phyloP scores from a whole-genome alignment of 306 rosid genomes.

The Neltuma alba region DNA sequence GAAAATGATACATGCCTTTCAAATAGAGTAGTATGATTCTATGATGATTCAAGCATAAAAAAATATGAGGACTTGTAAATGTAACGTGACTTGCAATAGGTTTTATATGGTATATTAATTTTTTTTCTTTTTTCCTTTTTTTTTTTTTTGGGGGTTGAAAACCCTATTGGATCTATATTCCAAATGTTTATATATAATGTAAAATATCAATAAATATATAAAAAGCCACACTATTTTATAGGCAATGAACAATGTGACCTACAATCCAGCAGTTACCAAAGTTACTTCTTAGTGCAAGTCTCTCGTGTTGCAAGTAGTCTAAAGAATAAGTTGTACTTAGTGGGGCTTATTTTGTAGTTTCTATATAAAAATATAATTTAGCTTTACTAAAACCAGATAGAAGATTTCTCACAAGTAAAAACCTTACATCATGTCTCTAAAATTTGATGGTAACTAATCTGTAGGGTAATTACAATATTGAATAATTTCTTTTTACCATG shows the following conservation, averaged over 20 bases:
- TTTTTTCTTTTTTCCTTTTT: no score
- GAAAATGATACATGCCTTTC: background rate
- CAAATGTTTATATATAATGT: background rate
- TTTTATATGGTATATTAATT: no score
- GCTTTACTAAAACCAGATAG: background rate
- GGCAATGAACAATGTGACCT: background rate
- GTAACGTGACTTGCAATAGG: background rate
- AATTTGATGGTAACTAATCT: no score
- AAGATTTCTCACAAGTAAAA: background rate
- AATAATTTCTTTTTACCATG: background rate
- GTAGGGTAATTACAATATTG: no score
- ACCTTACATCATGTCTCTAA: background rate
- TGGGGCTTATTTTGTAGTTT: background rate
- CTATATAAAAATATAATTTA: background rate
- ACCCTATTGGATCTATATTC: no score
- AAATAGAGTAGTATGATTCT: background rate
- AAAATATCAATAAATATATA: no score
- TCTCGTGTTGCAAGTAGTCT: background rate
- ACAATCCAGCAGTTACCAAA: background rate
- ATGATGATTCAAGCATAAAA: background rate
- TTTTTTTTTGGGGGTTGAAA: no score
- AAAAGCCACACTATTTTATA: background rate
- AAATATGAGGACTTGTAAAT: no score
- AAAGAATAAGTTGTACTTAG: background rate
- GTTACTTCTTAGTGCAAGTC: background rate